Evolutionary conservation across 345 rosid species (phyloP).

Genomic region (Passiflora organensis): DNA sequence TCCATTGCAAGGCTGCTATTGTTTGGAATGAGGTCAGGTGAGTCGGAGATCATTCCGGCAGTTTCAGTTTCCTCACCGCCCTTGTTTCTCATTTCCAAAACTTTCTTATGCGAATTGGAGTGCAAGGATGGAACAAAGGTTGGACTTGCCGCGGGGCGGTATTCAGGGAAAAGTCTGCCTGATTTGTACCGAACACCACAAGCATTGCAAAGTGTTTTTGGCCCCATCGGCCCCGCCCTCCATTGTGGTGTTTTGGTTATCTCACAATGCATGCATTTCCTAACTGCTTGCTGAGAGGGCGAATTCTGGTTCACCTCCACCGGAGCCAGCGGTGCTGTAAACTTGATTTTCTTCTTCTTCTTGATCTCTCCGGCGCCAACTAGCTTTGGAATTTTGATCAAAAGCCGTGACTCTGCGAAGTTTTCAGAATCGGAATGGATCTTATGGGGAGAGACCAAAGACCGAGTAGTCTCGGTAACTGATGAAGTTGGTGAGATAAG

Average conservation of each 20-base stretch:
- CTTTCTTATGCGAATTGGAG: constrained; percentile 97
- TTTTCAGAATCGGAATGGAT: constrained; percentile 47
- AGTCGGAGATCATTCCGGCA: constrained; percentile 15
- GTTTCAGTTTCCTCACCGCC: constrained; percentile 15
- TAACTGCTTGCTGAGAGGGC: constrained; percentile 33
- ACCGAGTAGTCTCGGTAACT: constrained; percentile 19
- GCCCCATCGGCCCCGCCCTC: constrained; percentile 99
- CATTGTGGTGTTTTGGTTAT: constrained; percentile 96
- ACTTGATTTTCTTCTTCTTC: constrained; percentile 77
- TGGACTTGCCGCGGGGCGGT: constrained; percentile 96
- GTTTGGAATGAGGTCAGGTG: constrained; percentile 44
- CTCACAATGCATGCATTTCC: constrained; percentile 96
- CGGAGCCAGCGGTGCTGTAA: constrained; percentile 28
- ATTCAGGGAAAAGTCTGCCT: constrained; percentile 94
- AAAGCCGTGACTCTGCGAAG: constrained; percentile 50
- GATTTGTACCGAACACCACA: constrained; percentile 95
- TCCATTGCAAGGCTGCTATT: constrained; percentile 28
- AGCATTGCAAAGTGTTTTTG: constrained; percentile 96
- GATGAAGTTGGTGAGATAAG: constrained; percentile 40
- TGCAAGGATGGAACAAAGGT: constrained; percentile 81
- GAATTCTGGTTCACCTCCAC: constrained; percentile 34
- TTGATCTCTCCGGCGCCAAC: constrained; percentile 39
- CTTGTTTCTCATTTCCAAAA: constrained; percentile 83
- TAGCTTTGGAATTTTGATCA: constrained; percentile 66
- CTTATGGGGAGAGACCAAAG: constrained; percentile 20